phyloP scores from a whole-genome alignment of 768 basidiomycete species.

The Fistulinella prunicolor region DNA sequence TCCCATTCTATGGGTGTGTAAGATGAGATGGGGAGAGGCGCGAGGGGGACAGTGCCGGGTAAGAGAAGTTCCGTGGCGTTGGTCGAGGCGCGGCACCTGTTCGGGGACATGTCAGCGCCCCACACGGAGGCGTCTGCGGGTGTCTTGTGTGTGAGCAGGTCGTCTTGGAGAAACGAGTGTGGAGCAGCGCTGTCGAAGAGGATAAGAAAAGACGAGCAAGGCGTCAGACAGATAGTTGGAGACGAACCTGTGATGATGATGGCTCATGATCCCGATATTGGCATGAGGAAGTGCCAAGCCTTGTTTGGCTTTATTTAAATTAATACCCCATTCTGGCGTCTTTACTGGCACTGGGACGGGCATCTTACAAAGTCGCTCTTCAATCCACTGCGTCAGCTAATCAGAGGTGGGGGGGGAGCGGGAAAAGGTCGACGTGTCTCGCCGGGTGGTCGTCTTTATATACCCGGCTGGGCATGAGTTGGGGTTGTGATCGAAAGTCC shows the following conservation, averaged over 20 bases:
- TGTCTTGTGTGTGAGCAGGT: slow-evolving; percentile 4
- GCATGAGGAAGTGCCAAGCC: slow-evolving; percentile 15
- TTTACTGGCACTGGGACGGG: slow-evolving; percentile 18
- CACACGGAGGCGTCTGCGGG: slow-evolving; percentile 3
- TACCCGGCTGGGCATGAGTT: neutral
- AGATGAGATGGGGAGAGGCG: slow-evolving; percentile 4
- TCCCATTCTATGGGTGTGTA: slow-evolving; percentile 52
- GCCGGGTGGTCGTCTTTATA: too few relatives aligned
- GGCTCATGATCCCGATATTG: neutral
- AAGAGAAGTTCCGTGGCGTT: neutral
- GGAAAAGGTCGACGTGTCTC: too few relatives aligned
- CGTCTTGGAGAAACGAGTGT: neutral
- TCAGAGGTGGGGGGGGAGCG: too few relatives aligned
- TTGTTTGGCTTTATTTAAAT: slow-evolving; percentile 31
- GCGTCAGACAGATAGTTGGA: slow-evolving; percentile 13
- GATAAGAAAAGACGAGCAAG: neutral
- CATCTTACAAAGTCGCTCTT: slow-evolving; percentile 14
- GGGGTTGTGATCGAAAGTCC: neutral
- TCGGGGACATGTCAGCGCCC: slow-evolving; percentile 11
- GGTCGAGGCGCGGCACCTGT: neutral
- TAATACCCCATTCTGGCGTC: slow-evolving; percentile 7
- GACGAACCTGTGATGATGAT: slow-evolving; percentile 17
- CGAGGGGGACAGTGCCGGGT: slow-evolving; percentile 25
- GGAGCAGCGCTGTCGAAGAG: neutral
- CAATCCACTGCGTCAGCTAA: too few relatives aligned